Evolutionary conservation across 2,329 filamentous ascomycete species (phyloP).

Genomic region (Coleophoma cylindrospora): DNA sequence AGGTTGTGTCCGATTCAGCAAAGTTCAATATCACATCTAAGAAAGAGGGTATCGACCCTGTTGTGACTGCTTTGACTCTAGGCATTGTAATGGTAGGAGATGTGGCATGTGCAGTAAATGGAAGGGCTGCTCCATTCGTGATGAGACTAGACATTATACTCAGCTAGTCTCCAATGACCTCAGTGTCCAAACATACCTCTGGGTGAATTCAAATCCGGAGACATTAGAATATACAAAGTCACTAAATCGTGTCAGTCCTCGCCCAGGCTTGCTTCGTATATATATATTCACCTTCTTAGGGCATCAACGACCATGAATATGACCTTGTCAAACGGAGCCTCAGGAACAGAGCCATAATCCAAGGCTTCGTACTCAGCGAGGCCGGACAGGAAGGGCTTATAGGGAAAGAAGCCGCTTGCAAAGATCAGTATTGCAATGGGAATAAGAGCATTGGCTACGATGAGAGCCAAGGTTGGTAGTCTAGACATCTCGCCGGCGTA

Average conservation of each 20-base stretch:
- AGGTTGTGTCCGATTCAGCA: slow-evolving; percentile 87
- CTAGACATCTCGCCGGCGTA: slow-evolving; percentile 15
- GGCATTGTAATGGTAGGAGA: slow-evolving; percentile 98
- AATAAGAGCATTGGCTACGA: slow-evolving; percentile 71
- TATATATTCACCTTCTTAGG: slow-evolving; percentile 63
- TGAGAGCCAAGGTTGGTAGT: slow-evolving; percentile 34
- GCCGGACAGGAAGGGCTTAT: slow-evolving; percentile 89
- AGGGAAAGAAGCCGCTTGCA: slow-evolving; percentile 91
- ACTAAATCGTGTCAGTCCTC: slow-evolving; percentile 42
- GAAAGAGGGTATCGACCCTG: slow-evolving; percentile 96
- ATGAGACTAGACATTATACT: slow-evolving; percentile 14
- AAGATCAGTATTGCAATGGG: slow-evolving; percentile 72
- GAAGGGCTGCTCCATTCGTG: slow-evolving; percentile 73
- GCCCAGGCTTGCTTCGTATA: neutral
- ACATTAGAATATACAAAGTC: slow-evolving; percentile 84
- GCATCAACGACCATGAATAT: slow-evolving; percentile 99
- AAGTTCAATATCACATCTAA: slow-evolving; percentile 96
- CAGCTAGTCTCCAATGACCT: slow-evolving; percentile 2
- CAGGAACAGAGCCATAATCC: slow-evolving; percentile 49
- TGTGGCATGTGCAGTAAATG: slow-evolving; percentile 93
- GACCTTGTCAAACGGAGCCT: slow-evolving; percentile 77
- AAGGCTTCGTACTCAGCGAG: slow-evolving; percentile 63
- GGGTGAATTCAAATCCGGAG: slow-evolving; percentile 84
- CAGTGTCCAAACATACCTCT: slow-evolving; percentile 54
- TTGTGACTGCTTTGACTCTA: slow-evolving; percentile 93